phyloP scores from a whole-genome alignment of 768 basidiomycete species.

The Pulveroboletus sp. region DNA sequence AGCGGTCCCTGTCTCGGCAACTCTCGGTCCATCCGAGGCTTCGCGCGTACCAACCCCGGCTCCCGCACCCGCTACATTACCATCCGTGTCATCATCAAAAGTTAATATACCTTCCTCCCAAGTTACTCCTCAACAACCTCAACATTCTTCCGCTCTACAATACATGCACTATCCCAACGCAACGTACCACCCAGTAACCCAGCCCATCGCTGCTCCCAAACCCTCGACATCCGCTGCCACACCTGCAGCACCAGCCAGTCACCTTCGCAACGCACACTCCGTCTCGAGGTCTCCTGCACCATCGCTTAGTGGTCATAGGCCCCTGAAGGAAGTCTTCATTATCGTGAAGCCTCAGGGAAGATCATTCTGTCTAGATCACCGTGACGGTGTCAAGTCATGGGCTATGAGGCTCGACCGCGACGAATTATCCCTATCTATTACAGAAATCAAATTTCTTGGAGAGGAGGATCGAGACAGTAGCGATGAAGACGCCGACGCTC shows the following conservation, averaged over 20 bases:
- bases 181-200: constrained; percentile 37
- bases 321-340: constrained; percentile 50
- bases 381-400: constrained; percentile 74
- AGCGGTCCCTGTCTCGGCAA: constrained; percentile 18
- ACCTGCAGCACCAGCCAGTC: constrained; percentile 5
- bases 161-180: constrained; percentile 54
- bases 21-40: constrained; percentile 19
- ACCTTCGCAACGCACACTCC: constrained; percentile 25
- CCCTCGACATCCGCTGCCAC: constrained; percentile 10
- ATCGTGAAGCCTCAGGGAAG: constrained; percentile 57
- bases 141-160: constrained; percentile 31
- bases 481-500: constrained; percentile 46
- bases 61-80: constrained; percentile 10
- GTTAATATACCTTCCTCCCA: constrained; percentile 29
- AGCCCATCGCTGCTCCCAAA: constrained; percentile 23
- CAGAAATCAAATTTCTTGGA: constrained; percentile 48
- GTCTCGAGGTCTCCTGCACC: constrained; percentile 31
- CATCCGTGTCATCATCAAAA: constrained; percentile 15
- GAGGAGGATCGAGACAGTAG: constrained; percentile 59
- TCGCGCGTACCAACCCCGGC: constrained; percentile 19
- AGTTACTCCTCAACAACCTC: constrained; percentile 28
- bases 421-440: constrained; percentile 54
- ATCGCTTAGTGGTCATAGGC: constrained; percentile 35
- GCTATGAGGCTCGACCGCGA: constrained; percentile 53
- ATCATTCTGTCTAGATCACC: constrained; percentile 52